These are phyloP conservation scores for Gonapodya prolifera DNA, from an alignment of 192 early-diverging fungal species.

Conservation along the genomic window DNA sequence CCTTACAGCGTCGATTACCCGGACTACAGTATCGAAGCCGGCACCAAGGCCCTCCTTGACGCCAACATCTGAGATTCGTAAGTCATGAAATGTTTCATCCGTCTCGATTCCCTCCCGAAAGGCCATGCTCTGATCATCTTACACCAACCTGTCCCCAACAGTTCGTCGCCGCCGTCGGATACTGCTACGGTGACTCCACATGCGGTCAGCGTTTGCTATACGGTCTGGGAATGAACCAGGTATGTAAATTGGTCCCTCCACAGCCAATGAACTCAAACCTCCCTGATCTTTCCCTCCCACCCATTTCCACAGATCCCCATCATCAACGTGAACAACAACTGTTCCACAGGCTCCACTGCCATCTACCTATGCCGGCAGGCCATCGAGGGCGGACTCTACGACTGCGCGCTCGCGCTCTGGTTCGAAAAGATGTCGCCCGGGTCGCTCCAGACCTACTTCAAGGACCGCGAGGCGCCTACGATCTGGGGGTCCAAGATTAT, in stretches of 20 bases:
- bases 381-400: slow-evolving; percentile 36
- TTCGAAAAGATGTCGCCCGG: too few species aligned
- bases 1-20: not conserved
- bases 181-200: too few species aligned
- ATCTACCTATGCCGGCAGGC: slow-evolving; percentile 48
- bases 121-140: not conserved
- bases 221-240: too few species aligned
- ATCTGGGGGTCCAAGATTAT: slow-evolving; percentile 21
- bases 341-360: slow-evolving; percentile 58
- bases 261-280: not conserved
- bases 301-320: slow-evolving; percentile 21
- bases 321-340: too few species aligned
- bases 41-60: slow-evolving; percentile 56
- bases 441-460: not conserved
- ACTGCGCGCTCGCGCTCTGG: too few species aligned
- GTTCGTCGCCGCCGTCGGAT: not conserved
- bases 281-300: not conserved
- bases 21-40: slow-evolving; percentile 25
- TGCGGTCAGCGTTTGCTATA: too few species aligned
- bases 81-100: not conserved
- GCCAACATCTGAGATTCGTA: slow-evolving; percentile 30
- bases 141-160: not conserved
- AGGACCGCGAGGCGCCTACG: not conserved
- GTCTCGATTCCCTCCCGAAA: not conserved
- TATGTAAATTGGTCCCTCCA: not conserved